phyloP scores from a whole-genome alignment of 2,329 filamentous ascomycete species.

The Escovopsis sp. region DNA sequence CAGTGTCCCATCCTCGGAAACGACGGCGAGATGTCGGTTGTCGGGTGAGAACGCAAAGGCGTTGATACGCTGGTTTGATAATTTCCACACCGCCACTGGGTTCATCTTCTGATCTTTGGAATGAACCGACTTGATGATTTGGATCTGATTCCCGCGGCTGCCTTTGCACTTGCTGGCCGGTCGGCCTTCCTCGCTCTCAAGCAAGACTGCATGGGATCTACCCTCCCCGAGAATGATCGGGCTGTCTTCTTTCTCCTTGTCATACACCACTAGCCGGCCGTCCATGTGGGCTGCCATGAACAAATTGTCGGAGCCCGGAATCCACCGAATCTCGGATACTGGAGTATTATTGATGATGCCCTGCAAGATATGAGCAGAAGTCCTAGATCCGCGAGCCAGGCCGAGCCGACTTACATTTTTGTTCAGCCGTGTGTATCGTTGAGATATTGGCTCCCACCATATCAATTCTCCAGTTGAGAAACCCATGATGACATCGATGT shows the following conservation, averaged over 20 bases:
- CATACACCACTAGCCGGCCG: conserved; percentile 81
- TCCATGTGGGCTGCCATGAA: conserved; percentile 90
- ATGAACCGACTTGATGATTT: conserved; percentile 79
- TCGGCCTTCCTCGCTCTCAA: conserved; percentile 34
- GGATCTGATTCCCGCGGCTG: conserved; percentile 35
- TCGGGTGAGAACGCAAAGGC: conserved; percentile 88
- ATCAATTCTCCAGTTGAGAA: conserved; percentile 95
- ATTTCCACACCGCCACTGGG: conserved; percentile 81
- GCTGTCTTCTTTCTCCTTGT: conserved; percentile 91
- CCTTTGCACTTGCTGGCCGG: conserved; percentile 20
- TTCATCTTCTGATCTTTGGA: conserved; percentile 90
- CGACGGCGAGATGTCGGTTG: conserved; percentile 71
- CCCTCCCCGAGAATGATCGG: conserved; percentile 60
- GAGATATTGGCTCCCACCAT: conserved; percentile 95
- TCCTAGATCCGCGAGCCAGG: neutral
- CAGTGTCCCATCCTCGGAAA: conserved; percentile 80
- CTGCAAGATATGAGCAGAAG: conserved; percentile 21
- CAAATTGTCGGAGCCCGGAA: conserved; percentile 83
- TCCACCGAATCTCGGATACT: conserved; percentile 79
- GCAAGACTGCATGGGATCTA: conserved; percentile 53
- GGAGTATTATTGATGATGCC: conserved; percentile 78
- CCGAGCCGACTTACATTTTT: conserved; percentile 54
- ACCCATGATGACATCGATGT: conserved; percentile 86
- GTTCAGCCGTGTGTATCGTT: conserved; percentile 89
- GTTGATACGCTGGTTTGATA: conserved; percentile 83